These are phyloP conservation scores for Fusarium multiceps DNA, from an alignment of 2,329 filamentous ascomycete genomes.

Conservation along the genomic window DNA sequence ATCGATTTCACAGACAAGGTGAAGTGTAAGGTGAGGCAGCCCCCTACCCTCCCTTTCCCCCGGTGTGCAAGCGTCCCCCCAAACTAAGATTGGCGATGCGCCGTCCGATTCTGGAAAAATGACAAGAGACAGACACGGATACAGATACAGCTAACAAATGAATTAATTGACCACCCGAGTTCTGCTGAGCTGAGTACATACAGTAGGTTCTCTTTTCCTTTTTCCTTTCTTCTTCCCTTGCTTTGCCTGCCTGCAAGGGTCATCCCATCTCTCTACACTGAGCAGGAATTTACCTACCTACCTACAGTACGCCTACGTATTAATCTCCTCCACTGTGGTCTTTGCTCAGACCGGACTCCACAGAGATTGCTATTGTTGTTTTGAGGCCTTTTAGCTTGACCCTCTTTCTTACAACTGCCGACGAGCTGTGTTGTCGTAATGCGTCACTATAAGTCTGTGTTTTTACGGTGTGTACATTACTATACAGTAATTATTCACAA, in stretches of 20 bases:
- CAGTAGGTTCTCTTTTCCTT: neutral
- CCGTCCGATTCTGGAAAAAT: conserved; percentile 32
- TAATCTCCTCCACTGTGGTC: conserved; percentile 10
- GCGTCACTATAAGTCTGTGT: conserved; percentile 1
- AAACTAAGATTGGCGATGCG: conserved; percentile 38
- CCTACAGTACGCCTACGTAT: neutral
- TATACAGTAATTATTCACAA: neutral
- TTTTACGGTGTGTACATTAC: neutral
- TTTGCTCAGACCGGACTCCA: conserved; percentile 36
- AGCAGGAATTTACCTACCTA: neutral
- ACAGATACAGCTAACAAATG: neutral
- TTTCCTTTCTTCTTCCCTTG: neutral
- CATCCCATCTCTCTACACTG: neutral
- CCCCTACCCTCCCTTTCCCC: neutral
- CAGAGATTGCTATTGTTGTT: conserved; percentile 36
- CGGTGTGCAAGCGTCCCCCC: conserved; percentile 14
- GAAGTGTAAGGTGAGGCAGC: conserved; percentile 30
- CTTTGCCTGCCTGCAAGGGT: conserved; percentile 32
- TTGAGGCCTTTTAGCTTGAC: conserved; percentile 38
- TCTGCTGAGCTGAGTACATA: conserved; percentile 10
- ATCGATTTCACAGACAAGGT: conserved; percentile 20
- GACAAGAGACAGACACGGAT: conserved; percentile 17
- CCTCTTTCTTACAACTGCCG: conserved; percentile 40
- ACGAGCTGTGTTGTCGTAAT: conserved; percentile 18
- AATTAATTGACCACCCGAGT: neutral